phyloP scores from a whole-genome alignment of 2,329 filamentous ascomycete genomes.

The Escovopsis sp. region DNA sequence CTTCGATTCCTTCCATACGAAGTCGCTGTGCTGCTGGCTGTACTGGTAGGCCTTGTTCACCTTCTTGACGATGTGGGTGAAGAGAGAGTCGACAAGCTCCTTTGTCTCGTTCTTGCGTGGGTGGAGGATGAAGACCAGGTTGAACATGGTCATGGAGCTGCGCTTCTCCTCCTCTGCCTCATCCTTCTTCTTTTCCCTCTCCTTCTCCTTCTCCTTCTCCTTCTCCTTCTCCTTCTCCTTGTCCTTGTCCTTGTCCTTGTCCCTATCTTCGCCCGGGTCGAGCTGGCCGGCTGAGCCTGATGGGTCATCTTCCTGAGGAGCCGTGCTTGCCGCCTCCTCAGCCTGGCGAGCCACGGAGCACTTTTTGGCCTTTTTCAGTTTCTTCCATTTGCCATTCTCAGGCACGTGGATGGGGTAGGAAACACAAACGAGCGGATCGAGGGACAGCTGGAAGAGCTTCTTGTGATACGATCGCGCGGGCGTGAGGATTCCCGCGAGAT shows the following conservation, averaged over 20 bases:
- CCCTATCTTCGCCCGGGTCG: slow-evolving; percentile 11
- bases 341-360: slow-evolving; percentile 9
- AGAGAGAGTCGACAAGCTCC: slow-evolving; percentile 59
- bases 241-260: slow-evolving; percentile 10
- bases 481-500: slow-evolving; percentile 66
- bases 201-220: slow-evolving; percentile 12
- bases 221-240: slow-evolving; percentile 15
- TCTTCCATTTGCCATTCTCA: slow-evolving; percentile 66
- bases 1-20: slow-evolving; percentile 84
- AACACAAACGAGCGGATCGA: slow-evolving; percentile 67
- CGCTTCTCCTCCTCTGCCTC: slow-evolving; percentile 44
- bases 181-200: slow-evolving; percentile 28
- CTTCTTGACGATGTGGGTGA: slow-evolving; percentile 80
- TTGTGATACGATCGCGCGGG: slow-evolving; percentile 67
- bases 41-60: slow-evolving; percentile 87
- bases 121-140: slow-evolving; percentile 82
- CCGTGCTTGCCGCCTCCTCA: slow-evolving; percentile 11
- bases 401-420: slow-evolving; percentile 74
- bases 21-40: slow-evolving; percentile 77
- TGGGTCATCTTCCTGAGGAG: slow-evolving; percentile 18
- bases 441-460: slow-evolving; percentile 63
- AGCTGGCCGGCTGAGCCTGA: not conserved
- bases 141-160: slow-evolving; percentile 88
- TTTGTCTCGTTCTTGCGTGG: slow-evolving; percentile 66
- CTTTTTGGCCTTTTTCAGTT: slow-evolving; percentile 38